Conservation (phyloP, 331 rosid species). For the Phaseolus coccineus region DNA sequence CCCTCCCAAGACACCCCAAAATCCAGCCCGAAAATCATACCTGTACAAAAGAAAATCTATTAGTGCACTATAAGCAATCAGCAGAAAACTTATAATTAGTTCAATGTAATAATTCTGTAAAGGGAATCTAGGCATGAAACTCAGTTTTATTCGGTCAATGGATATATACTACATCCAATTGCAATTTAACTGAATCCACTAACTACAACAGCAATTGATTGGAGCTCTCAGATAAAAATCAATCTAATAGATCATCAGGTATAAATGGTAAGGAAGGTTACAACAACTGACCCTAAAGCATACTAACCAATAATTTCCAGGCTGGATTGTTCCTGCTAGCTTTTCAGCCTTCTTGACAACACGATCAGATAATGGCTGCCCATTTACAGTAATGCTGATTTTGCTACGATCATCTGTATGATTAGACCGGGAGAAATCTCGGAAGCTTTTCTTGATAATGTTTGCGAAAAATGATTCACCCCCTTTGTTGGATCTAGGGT, state of each 20-base stretch:
- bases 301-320: constrained; percentile 93
- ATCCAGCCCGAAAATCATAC: constrained; percentile 95
- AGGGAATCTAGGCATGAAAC: constrained; percentile 22
- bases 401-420: constrained; percentile 65
- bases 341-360: constrained; percentile 89
- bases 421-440: constrained; percentile 72
- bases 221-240: background rate
- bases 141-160: background rate
- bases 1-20: constrained; percentile 94
- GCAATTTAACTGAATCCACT: constrained; percentile 23
- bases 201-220: constrained; percentile 4
- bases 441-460: constrained; percentile 91
- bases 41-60: constrained; percentile 51
- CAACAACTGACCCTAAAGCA: constrained; percentile 23
- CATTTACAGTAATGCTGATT: constrained; percentile 75
- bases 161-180: constrained; percentile 7
- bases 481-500: constrained; percentile 66
- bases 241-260: constrained; percentile 28
- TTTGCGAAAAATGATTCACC: constrained; percentile 84
- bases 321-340: constrained; percentile 84
- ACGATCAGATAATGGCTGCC: constrained; percentile 70
- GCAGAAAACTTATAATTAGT: background rate
- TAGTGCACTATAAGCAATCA: constrained; percentile 39
- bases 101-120: constrained; percentile 2
- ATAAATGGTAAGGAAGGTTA: constrained; percentile 13